Evolutionary conservation across 2,329 filamentous ascomycete genomes (phyloP).

Genomic region (Exophiala aquamarina): DNA sequence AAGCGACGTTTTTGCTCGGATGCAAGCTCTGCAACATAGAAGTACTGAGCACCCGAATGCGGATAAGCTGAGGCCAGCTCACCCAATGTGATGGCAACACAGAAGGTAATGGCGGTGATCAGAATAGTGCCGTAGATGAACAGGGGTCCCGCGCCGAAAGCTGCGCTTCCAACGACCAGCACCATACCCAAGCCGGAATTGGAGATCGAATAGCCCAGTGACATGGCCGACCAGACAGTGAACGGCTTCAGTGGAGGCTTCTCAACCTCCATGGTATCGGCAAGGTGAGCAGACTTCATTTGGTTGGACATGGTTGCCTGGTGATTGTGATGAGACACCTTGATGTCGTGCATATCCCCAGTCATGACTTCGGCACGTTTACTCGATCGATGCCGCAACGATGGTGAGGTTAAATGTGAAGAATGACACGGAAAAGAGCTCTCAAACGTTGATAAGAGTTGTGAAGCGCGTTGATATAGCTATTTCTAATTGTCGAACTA

Average conservation of each 20-base stretch:
- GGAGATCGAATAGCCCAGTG: too few relatives aligned
- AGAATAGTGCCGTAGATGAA: slow-evolving; percentile 10
- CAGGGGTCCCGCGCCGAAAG: not conserved
- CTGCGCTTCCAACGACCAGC: too few relatives aligned
- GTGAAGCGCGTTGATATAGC: too few relatives aligned
- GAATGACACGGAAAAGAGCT: too few relatives aligned
- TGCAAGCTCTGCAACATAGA: slow-evolving; percentile 34
- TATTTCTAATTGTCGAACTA: too few relatives aligned
- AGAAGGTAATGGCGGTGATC: slow-evolving; percentile 42
- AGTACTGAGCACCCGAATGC: slow-evolving; percentile 45
- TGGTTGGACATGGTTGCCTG: slow-evolving; percentile 44
- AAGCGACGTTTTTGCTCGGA: slow-evolving; percentile 38
- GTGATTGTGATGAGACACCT: slow-evolving; percentile 27
- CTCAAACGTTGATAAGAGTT: too few relatives aligned
- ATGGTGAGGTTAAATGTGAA: too few relatives aligned
- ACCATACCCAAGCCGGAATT: too few relatives aligned
- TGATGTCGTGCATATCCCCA: too few relatives aligned
- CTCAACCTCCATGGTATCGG: slow-evolving; percentile 46
- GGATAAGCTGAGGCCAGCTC: slow-evolving; percentile 51
- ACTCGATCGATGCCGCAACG: too few relatives aligned
- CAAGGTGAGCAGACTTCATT: slow-evolving; percentile 45
- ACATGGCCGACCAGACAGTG: too few relatives aligned
- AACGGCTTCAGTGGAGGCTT: slow-evolving; percentile 34
- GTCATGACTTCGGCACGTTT: too few relatives aligned
- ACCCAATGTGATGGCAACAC: slow-evolving; percentile 16